Conservation (phyloP, 176 grass and related monocot genomes). For the Typha latifolia region DNA sequence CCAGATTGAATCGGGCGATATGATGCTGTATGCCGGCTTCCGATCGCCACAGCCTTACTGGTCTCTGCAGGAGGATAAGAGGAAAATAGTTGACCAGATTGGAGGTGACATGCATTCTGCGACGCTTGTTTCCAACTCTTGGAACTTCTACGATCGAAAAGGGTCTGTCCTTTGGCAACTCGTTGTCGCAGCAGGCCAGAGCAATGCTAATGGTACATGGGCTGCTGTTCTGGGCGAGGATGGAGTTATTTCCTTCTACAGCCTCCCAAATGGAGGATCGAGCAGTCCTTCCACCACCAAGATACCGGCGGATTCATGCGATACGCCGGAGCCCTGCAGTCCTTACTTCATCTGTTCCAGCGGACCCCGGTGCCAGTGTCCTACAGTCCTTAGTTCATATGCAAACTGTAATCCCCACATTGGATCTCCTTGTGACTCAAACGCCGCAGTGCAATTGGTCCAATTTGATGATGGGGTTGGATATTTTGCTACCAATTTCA, state of each 20-base stretch:
- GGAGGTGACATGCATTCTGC: conserved; percentile 49
- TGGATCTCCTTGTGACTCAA: conserved; percentile 51
- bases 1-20: conserved; percentile 53
- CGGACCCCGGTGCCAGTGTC: conserved; percentile 68
- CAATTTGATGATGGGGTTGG: conserved; percentile 55
- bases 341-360: conserved; percentile 57
- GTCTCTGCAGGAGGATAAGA: conserved; percentile 49
- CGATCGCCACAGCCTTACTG: conserved; percentile 60
- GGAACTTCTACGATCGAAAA: conserved; percentile 61
- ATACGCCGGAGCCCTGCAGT: conserved; percentile 54
- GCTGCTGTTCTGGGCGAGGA: conserved; percentile 35
- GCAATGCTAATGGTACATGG: conserved; percentile 36
- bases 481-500: conserved; percentile 63
- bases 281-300: conserved; percentile 3
- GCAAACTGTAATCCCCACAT: conserved; percentile 44
- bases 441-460: conserved; percentile 27
- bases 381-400: conserved; percentile 33
- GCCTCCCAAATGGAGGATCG: conserved; percentile 24
- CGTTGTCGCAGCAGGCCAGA: conserved; percentile 10
- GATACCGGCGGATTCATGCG: conserved; percentile 50
- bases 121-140: conserved; percentile 44
- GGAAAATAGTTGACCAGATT: conserved; percentile 33
- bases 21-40: conserved; percentile 57
- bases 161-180: conserved; percentile 45
- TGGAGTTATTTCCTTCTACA: conserved; percentile 52